Base-by-base conservation (phyloP, 1,284 basidiomycete genomes). In the Flammula alnicola region DNA sequence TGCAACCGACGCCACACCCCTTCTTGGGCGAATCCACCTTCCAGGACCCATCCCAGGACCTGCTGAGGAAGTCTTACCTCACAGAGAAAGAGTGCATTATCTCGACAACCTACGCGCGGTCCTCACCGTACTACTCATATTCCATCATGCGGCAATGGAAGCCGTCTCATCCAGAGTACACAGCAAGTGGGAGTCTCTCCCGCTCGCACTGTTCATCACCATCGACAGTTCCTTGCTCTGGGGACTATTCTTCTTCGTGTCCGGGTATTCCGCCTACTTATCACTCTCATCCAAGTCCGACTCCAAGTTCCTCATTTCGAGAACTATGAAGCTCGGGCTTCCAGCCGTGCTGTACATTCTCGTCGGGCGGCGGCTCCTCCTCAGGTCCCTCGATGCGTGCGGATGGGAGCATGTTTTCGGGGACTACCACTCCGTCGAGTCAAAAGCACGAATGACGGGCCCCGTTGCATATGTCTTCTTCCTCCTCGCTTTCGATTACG, bases 41-140 rank as follows among this genome's bases (percentile, higher is more conserved):
- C n/a, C n/a, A n/a, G n/a, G n/a, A n/a, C n/a, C n/a, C n/a, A n/a
- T n/a, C n/a, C n/a, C n/a, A n/a, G n/a, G n/a, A n/a, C n/a, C n/a
- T n/a, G n/a, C n/a, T n/a, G n/a, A n/a, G n/a, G n/a, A n/a, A n/a
- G n/a, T n/a, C n/a, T n/a, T n/a, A n/a, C n/a, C n/a, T n/a, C n/a
- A n/a, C n/a, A n/a, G n/a, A n/a, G n/a, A 42, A 31, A 30, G 55
- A 20, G 22, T 54, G 27, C 53, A 58, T 22, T 59, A 54, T 30
- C 25, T 61, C 27, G 59, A 61, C 45, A 61, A 61, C 36, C 49
- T 59, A 14, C 55, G 59, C 14, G 46, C 54, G 5, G 36, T 49
- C 10, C 46, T 61, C 26, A 57, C 52, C 9, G 27, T 55, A 14
- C 29, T 55, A 6, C 52, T 59, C 26, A 51, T 61, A 30, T 41